These are phyloP conservation scores for Microstegium vimineum DNA, from an alignment of 176 grass and related monocot genomes.

Conservation along the genomic window DNA sequence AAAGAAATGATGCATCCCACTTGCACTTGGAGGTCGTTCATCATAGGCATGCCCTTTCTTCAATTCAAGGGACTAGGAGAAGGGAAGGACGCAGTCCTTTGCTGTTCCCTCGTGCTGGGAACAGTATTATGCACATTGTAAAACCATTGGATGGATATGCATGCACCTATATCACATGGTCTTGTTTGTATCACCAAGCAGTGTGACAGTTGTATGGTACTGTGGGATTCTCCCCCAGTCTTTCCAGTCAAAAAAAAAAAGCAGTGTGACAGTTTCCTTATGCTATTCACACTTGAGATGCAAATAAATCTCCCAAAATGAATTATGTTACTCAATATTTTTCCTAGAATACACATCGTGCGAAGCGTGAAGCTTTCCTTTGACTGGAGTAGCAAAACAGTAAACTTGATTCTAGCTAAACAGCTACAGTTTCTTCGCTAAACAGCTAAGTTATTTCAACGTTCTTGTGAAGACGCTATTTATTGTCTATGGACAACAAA, in stretches of 20 bases:
- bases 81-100: constrained; percentile 7
- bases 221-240: no score
- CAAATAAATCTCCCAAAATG: background rate
- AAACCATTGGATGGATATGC: background rate
- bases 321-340: background rate
- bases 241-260: no score
- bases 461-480: background rate
- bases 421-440: background rate
- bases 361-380: background rate
- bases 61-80: constrained; percentile 1
- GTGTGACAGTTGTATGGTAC: no score
- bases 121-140: background rate
- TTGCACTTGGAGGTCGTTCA: background rate
- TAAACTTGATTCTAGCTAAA: background rate
- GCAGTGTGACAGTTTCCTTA: background rate
- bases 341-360: background rate
- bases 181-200: constrained; percentile 6
- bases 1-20: background rate
- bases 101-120: background rate
- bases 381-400: background rate
- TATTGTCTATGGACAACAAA: background rate
- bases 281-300: background rate
- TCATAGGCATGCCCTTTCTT: background rate
- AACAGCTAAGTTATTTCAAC: background rate
- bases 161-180: background rate